Conservation (phyloP, 805 yeast species). For the Candida suzukii region DNA sequence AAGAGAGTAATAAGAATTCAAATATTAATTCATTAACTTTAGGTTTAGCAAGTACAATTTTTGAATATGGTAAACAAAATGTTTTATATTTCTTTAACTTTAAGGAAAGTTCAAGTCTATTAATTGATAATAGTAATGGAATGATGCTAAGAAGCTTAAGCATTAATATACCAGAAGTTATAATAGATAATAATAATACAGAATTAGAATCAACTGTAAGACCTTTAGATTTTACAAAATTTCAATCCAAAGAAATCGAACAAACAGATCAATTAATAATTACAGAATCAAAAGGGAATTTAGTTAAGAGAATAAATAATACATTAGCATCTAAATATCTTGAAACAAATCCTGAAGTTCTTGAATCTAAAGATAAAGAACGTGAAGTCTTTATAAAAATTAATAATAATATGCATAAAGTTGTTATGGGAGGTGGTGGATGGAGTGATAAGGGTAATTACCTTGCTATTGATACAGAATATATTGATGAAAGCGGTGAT, state of each 20-base stretch:
- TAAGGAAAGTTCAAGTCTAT: too few relatives aligned
- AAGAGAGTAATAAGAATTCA: background rate
- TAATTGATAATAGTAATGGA: background rate
- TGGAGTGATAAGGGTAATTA: slow-evolving; percentile 2
- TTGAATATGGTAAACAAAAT: slow-evolving; percentile 1
- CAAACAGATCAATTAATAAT: slow-evolving; percentile 33
- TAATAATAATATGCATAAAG: slow-evolving; percentile 18
- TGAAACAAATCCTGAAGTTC: slow-evolving; percentile 36
- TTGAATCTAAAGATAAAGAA: slow-evolving; percentile 31
- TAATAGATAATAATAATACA: too few relatives aligned
- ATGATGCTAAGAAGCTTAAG: background rate
- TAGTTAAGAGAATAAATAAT: slow-evolving; percentile 49
- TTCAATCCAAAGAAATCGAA: background rate
- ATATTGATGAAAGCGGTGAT: background rate
- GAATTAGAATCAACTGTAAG: too few relatives aligned
- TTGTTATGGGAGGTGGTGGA: slow-evolving; percentile 9
- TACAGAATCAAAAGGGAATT: slow-evolving; percentile 48
- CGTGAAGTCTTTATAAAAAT: background rate
- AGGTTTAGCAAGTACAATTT: slow-evolving; percentile 6
- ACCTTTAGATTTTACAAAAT: background rate
- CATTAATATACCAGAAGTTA: background rate
- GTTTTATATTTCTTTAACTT: background rate
- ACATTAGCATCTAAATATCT: slow-evolving; percentile 51
- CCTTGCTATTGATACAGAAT: slow-evolving; percentile 1
- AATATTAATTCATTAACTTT: background rate